phyloP scores from a whole-genome alignment of 306 rosid species.

The Ormosia emarginata region DNA sequence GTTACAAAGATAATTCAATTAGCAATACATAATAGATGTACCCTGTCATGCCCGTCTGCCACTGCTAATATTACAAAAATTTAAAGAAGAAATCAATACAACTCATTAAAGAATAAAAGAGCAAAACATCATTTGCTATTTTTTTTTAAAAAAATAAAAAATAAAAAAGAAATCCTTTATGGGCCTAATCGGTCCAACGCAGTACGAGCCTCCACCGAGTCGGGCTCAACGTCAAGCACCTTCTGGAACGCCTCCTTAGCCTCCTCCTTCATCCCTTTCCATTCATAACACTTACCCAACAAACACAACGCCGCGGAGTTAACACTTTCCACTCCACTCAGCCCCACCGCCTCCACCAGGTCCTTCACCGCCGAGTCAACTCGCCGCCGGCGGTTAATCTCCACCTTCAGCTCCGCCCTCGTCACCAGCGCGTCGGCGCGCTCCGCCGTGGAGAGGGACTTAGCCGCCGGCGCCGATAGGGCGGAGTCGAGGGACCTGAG shows the following conservation, averaged over 20 bases:
- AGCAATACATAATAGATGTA: no score
- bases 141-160: neutral
- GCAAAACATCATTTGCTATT: no score
- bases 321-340: neutral
- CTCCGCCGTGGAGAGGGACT: slow-evolving; percentile 34
- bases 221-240: slow-evolving; percentile 43
- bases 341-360: slow-evolving; percentile 35
- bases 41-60: no score
- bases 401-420: slow-evolving; percentile 61
- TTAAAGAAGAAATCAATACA: no score
- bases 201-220: slow-evolving; percentile 26
- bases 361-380: slow-evolving; percentile 70
- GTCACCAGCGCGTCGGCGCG: slow-evolving; percentile 41
- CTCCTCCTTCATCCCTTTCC: slow-evolving; percentile 46
- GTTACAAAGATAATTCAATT: no score
- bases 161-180: neutral
- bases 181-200: slow-evolving; percentile 37
- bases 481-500: slow-evolving; percentile 44
- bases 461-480: slow-evolving; percentile 43
- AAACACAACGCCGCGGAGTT: slow-evolving; percentile 40
- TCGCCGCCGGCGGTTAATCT: slow-evolving; percentile 45
- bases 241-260: slow-evolving; percentile 42
- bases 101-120: no score
- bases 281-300: slow-evolving; percentile 65
- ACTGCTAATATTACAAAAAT: no score